Evolutionary conservation across 1,139 yeast species (phyloP).

Genomic region (Scheffersomyces cryptocercus): DNA sequence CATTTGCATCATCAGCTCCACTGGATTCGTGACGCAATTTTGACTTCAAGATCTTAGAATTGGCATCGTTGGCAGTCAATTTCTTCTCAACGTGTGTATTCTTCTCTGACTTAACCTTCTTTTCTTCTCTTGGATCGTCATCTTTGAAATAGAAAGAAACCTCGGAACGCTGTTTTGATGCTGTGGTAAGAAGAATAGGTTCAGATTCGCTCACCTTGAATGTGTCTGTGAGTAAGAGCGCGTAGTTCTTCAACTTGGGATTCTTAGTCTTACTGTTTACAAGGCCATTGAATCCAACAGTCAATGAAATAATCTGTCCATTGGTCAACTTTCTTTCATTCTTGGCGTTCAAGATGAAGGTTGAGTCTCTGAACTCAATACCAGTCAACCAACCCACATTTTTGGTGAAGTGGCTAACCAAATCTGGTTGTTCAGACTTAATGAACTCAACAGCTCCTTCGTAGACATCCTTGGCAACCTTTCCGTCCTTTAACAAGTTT

Average conservation of each 20-base stretch:
- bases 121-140: constrained; percentile 44
- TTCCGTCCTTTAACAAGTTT: constrained; percentile 63
- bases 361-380: constrained; percentile 83
- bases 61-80: constrained; percentile 32
- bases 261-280: constrained; percentile 46
- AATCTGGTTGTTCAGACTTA: constrained; percentile 58
- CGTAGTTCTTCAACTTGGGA: constrained; percentile 55
- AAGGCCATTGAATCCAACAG: constrained; percentile 75
- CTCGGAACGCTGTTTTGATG: constrained; percentile 71
- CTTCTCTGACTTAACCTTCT: constrained; percentile 34
- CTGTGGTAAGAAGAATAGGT: constrained; percentile 69
- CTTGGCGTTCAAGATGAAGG: constrained; percentile 71
- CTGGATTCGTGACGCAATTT: constrained; percentile 78
- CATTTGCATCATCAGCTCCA: constrained; percentile 62
- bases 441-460: constrained; percentile 61
- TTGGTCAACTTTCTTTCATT: constrained; percentile 67
- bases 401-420: constrained; percentile 67
- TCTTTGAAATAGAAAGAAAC: constrained; percentile 85
- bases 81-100: constrained; percentile 34
- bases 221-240: constrained; percentile 82
- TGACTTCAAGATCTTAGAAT: constrained; percentile 69
- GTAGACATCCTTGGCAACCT: constrained; percentile 65
- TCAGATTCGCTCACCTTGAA: constrained; percentile 64
- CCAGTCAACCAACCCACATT: constrained; percentile 92
- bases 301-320: constrained; percentile 75